Evolutionary conservation across 257 asterid genomes (phyloP), one percentile per base, ranked within the genome.

Genomic region (Lithospermum erythrorhizon): DNA sequence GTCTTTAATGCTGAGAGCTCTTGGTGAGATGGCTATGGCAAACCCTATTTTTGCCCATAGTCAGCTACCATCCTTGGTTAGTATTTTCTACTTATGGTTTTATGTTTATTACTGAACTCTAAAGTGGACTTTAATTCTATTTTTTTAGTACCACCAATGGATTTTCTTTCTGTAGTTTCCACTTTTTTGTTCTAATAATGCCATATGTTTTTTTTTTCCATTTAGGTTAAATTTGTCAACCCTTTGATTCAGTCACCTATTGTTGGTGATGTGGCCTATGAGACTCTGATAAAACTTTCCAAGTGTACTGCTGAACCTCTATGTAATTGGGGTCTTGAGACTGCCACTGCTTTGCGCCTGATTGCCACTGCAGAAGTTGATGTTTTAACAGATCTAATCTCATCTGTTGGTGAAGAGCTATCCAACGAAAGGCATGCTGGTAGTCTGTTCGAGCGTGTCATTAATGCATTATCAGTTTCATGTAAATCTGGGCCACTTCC

Each of bases 401-500:
- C 88, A 68, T 76, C 87, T 64, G 73, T 64, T 77, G 87, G 72
- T 32, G 94, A 81, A 58, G 86, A 61, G 61, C 89, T 73, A 52
- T 77, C 69, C 58, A 81, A 68, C 72, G 94, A 75, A 66, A 74
- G 78, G 59, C 87, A 84, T 63, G 73, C 93, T 20, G 64, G 77
- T 61, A 79, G 94, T 73, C 90, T 88, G 58, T 88, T 86, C 80
- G 98, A 86, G 73, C 83, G 89, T 65, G 75, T 88, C 68, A 83
- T 82, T 73, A 74, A 78, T 64, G 98, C 95, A 67, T 76, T 91
- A 70, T 79, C 83, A 72, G 62, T 80, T 69, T 86, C 97, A 35
- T 91, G 95, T 83, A 91, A 81, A 82, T 76, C 93, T 75, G 98
- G 95, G 53, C 89, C 96, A 29, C 94, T 91, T 67, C 96, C 98